Conservation (phyloP, 2,329 filamentous ascomycete species). For the Stromatinia cepivora region DNA sequence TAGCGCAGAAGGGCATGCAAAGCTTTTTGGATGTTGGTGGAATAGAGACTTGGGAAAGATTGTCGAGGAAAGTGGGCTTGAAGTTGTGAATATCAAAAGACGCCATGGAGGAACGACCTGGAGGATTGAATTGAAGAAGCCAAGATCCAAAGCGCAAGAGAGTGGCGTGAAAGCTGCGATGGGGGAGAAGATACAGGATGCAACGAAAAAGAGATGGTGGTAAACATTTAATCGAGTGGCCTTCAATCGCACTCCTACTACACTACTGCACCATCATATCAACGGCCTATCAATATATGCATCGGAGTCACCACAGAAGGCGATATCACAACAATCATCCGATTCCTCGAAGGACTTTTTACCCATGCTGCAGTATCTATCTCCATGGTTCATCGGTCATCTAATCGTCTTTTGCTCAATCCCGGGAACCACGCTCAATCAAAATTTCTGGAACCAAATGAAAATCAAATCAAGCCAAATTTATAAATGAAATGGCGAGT, state of each 20-base stretch:
- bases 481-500: background rate
- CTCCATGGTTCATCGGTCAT: background rate
- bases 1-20: constrained; percentile 56
- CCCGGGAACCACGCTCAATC: background rate
- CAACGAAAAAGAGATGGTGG: background rate
- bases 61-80: constrained; percentile 56
- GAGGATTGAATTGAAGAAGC: constrained; percentile 54
- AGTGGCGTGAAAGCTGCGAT: background rate
- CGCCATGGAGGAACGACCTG: constrained; percentile 59
- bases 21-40: constrained; percentile 67
- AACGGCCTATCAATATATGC: background rate
- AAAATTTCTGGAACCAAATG: background rate
- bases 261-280: constrained; percentile 5
- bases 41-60: constrained; percentile 62
- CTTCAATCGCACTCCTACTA: constrained; percentile 8
- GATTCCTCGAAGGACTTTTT: background rate
- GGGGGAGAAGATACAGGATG: background rate
- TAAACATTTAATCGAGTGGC: constrained; percentile 1
- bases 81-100: constrained; percentile 55
- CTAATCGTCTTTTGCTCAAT: background rate
- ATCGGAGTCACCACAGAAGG: background rate
- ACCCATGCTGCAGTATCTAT: background rate
- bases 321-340: background rate
- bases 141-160: constrained; percentile 22
- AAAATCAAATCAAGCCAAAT: background rate